Conservation (phyloP, 2,329 filamentous ascomycete species). For the Pseudogymnoascus sp. region DNA sequence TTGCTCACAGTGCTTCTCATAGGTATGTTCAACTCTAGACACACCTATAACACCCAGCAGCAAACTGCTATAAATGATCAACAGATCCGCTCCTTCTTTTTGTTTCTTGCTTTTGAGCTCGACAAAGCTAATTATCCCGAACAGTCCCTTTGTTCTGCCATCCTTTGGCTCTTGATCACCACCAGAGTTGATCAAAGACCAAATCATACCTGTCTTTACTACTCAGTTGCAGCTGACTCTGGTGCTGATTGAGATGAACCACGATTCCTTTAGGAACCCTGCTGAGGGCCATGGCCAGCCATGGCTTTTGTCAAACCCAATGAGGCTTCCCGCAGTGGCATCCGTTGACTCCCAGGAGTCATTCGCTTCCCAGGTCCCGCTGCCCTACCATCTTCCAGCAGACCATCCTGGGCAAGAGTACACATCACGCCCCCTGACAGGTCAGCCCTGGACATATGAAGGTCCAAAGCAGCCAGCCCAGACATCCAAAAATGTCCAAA, state of each 20-base stretch:
- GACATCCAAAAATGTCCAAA: neutral
- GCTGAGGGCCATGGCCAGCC: neutral
- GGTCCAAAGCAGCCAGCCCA: neutral
- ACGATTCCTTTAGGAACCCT: neutral
- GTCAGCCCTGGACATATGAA: neutral
- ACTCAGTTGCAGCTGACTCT: neutral
- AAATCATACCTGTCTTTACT: constrained; percentile 6
- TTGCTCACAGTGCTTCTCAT: neutral
- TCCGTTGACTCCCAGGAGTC: constrained; percentile 21
- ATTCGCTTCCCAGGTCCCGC: constrained; percentile 21
- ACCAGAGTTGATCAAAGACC: neutral
- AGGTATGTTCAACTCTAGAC: neutral
- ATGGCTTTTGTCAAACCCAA: neutral
- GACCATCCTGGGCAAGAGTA: neutral
- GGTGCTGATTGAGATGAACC: neutral
- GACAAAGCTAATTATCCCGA: neutral
- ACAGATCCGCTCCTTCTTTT: neutral
- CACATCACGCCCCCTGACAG: neutral
- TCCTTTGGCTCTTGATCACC: neutral
- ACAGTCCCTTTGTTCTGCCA: neutral
- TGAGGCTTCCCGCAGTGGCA: neutral
- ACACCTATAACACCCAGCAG: neutral
- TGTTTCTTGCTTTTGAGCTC: neutral
- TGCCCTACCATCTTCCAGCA: constrained; percentile 19
- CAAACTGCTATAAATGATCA: neutral